Evolutionary conservation across 768 basidiomycete genomes (phyloP).

Genomic region (Psilocybe subaeruginosa): DNA sequence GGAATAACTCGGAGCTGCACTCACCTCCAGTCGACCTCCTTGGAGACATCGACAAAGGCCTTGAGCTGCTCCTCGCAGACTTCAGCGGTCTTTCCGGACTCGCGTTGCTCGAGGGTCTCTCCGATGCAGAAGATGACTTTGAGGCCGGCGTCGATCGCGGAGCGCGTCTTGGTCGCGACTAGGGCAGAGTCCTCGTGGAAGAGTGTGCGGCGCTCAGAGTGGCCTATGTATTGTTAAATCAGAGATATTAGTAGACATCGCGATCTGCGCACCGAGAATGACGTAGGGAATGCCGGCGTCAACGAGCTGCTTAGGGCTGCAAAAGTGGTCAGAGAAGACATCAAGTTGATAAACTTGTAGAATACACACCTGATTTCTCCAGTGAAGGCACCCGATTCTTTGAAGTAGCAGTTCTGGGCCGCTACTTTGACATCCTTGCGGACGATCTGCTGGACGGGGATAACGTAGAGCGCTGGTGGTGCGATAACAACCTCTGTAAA

Average conservation of each 20-base stretch:
- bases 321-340: neutral
- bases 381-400: constrained; percentile 88
- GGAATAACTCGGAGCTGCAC: constrained; percentile 17
- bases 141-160: constrained; percentile 74
- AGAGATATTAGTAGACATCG: neutral
- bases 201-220: constrained; percentile 93
- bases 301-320: constrained; percentile 78
- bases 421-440: constrained; percentile 75
- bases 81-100: constrained; percentile 71
- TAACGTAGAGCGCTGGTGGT: constrained; percentile 87
- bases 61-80: constrained; percentile 86
- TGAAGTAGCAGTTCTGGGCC: constrained; percentile 91
- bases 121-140: constrained; percentile 96
- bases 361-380: constrained; percentile 85
- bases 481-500: constrained; percentile 90
- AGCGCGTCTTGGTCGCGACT: constrained; percentile 86
- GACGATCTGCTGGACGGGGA: constrained; percentile 65
- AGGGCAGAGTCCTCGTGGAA: constrained; percentile 87
- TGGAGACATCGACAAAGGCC: constrained; percentile 66
- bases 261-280: constrained; percentile 68
- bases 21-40: constrained; percentile 80
- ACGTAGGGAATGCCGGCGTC: constrained; percentile 91
- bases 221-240: constrained; percentile 50
- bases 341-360: neutral
- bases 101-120: constrained; percentile 89